A percentile compares a stretch with the other conserved stretches of the same genome.
These are phyloP conservation scores for Corchorus olitorius DNA, from an alignment of 345 rosid species.

Conservation along the genomic window DNA sequence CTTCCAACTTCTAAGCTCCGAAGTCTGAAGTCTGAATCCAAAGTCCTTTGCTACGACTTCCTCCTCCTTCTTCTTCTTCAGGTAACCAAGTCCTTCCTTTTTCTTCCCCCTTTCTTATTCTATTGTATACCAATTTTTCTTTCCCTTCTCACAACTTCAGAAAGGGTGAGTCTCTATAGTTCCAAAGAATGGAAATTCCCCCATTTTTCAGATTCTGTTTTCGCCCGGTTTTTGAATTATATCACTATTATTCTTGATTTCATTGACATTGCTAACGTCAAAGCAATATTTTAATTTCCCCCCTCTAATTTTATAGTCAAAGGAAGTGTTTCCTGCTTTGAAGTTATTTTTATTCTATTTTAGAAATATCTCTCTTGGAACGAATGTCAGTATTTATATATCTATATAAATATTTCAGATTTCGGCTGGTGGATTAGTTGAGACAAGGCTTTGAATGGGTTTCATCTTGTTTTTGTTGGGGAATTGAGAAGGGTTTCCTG, in stretches of 20 bases:
- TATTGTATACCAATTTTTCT: neutral
- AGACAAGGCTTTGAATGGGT: neutral
- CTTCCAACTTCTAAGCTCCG: neutral
- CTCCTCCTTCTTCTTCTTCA: neutral
- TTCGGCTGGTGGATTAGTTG: neutral
- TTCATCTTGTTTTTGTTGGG: neutral
- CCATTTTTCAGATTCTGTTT: neutral
- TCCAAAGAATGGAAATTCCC: neutral
- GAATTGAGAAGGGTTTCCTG: constrained; percentile 1
- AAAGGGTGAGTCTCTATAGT: neutral
- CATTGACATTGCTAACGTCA: neutral
- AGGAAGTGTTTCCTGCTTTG: neutral
- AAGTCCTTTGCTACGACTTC: no score
- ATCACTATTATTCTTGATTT: neutral
- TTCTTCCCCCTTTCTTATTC: neutral
- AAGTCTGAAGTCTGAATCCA: neutral
- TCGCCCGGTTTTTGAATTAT: neutral
- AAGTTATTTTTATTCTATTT: neutral
- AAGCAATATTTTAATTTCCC: neutral
- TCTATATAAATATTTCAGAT: neutral
- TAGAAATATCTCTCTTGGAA: neutral
- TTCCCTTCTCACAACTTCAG: neutral
- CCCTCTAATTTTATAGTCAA: neutral
- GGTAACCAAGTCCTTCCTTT: neutral
- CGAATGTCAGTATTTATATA: no score